These are phyloP conservation scores for Asterophora lycoperdoides DNA, from an alignment of 768 basidiomycete genomes.

Conservation along the genomic window DNA sequence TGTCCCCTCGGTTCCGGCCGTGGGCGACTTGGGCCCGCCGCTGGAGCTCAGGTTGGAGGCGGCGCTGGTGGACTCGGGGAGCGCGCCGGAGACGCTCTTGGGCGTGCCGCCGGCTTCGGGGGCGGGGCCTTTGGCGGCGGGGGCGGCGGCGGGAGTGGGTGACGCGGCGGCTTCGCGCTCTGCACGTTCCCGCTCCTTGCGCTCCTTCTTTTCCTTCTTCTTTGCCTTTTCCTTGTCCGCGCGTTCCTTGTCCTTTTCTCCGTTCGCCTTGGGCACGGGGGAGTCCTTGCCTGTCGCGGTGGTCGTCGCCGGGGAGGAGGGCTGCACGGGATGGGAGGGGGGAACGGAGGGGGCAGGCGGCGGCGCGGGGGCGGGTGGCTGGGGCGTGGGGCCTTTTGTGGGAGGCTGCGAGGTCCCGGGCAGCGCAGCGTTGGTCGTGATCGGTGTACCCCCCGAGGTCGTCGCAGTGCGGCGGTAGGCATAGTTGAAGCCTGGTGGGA, in stretches of 20 bases:
- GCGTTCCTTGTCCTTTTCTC: slow-evolving; percentile 37
- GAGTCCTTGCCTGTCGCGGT: slow-evolving; percentile 32
- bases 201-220: slow-evolving; percentile 61
- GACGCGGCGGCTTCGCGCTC: slow-evolving; percentile 30
- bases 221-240: slow-evolving; percentile 54
- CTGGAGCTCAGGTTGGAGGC: slow-evolving; percentile 22
- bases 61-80: slow-evolving; percentile 17
- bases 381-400: slow-evolving; percentile 35
- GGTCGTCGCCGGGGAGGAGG: slow-evolving; percentile 36
- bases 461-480: slow-evolving; percentile 81
- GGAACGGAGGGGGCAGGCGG: slow-evolving; percentile 26
- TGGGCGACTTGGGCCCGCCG: slow-evolving; percentile 50
- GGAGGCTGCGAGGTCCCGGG: slow-evolving; percentile 36
- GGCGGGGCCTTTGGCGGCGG: slow-evolving; percentile 23
- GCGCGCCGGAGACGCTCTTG: slow-evolving; percentile 27
- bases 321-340: slow-evolving; percentile 31
- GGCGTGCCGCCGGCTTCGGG: slow-evolving; percentile 27
- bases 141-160: slow-evolving; percentile 20
- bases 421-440: slow-evolving; percentile 49
- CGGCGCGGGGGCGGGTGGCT: slow-evolving; percentile 21
- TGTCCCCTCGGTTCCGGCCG: slow-evolving; percentile 49
- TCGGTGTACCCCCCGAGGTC: slow-evolving; percentile 45
- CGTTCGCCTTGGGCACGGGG: slow-evolving; percentile 38
- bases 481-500: slow-evolving; percentile 77
- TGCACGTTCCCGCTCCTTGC: slow-evolving; percentile 48